These are phyloP conservation scores for Backusella macrospora DNA, from an alignment of 192 early-diverging fungal genomes.

Conservation along the genomic window DNA sequence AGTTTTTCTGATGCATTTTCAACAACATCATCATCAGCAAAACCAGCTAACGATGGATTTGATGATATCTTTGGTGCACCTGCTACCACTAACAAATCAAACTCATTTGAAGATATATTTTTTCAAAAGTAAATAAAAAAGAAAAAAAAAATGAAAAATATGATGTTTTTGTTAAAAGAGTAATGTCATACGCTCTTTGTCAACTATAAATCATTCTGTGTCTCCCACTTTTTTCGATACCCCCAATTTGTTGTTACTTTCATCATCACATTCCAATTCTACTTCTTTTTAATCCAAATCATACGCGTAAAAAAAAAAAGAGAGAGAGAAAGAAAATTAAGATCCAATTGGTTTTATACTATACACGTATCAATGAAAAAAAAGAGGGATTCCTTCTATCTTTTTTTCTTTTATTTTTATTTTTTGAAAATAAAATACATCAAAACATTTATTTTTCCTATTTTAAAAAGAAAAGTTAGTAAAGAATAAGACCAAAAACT, in stretches of 20 bases:
- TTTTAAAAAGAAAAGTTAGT: not conserved
- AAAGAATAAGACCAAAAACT: not conserved
- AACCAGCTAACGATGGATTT: not conserved
- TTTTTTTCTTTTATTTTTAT: not conserved
- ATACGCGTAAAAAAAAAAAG: no score
- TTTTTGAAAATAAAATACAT: not conserved
- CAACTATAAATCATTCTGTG: no score
- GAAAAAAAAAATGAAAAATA: not conserved
- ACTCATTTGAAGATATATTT: slow-evolving; percentile 13
- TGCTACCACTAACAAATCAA: slow-evolving; percentile 2
- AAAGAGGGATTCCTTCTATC: not conserved
- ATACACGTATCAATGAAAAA: not conserved
- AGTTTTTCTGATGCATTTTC: not conserved
- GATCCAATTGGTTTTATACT: not conserved
- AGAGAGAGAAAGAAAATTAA: no score
- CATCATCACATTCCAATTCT: no score
- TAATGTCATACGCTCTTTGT: no score
- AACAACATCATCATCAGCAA: not conserved
- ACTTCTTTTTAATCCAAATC: no score
- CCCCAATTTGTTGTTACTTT: no score
- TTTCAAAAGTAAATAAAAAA: not conserved
- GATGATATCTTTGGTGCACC: slow-evolving; percentile 14
- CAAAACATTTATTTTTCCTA: slow-evolving; percentile 12
- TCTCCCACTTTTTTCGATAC: no score
- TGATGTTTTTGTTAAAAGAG: not conserved